Conservation (phyloP, 129 eudicot genomes). For the Lonicera japonica region DNA sequence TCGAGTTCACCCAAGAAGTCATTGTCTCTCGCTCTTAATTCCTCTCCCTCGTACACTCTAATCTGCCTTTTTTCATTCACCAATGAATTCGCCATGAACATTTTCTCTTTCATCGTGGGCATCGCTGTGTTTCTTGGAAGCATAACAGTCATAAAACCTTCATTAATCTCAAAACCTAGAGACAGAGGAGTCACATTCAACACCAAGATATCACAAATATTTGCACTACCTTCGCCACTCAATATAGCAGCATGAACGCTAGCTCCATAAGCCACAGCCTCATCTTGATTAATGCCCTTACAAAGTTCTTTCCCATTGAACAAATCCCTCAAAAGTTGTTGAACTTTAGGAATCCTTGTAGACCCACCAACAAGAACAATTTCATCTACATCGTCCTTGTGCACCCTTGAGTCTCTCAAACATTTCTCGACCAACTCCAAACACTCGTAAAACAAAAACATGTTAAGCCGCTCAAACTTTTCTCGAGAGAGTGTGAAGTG, state of each 20-base stretch:
- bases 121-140: slow-evolving; percentile 10
- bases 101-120: slow-evolving; percentile 13
- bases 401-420: slow-evolving; percentile 10
- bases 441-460: slow-evolving; percentile 13
- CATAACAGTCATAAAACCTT: slow-evolving; percentile 13
- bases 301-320: slow-evolving; percentile 15
- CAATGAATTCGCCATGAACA: slow-evolving; percentile 5
- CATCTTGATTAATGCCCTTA: slow-evolving; percentile 15
- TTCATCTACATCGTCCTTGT: slow-evolving; percentile 6
- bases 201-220: slow-evolving; percentile 7
- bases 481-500: slow-evolving; percentile 4
- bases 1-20: slow-evolving; percentile 15
- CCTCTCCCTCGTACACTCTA: slow-evolving; percentile 15
- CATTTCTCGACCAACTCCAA: slow-evolving; percentile 19
- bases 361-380: slow-evolving; percentile 19
- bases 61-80: neutral
- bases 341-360: slow-evolving; percentile 17
- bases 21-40: slow-evolving; percentile 8
- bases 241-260: slow-evolving; percentile 16
- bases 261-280: slow-evolving; percentile 20
- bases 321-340: slow-evolving; percentile 9
- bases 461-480: slow-evolving; percentile 14
- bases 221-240: slow-evolving; percentile 12
- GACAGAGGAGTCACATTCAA: slow-evolving; percentile 15
- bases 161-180: slow-evolving; percentile 16